These are phyloP conservation scores for Cladophialophora chaetospira DNA, from an alignment of 2,329 filamentous ascomycete genomes.

Conservation along the genomic window DNA sequence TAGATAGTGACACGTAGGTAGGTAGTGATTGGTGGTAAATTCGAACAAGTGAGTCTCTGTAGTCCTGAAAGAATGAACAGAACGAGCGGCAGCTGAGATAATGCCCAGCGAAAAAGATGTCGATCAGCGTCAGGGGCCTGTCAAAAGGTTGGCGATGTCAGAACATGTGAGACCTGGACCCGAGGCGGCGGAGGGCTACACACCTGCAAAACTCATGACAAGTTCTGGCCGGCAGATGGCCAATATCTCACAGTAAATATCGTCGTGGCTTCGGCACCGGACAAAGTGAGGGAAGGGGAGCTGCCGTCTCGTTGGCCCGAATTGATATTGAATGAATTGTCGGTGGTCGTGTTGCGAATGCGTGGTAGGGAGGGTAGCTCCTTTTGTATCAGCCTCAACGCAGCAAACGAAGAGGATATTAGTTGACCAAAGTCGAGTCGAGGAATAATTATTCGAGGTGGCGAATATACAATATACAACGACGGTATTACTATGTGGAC, in stretches of 20 bases:
- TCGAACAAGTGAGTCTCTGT: conserved; percentile 1
- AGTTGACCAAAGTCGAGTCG: background rate
- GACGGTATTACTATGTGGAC: conserved; percentile 4
- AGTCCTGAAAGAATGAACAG: conserved; percentile 13
- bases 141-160: conserved; percentile 10
- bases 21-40: background rate
- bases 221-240: conserved; percentile 1
- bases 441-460: background rate
- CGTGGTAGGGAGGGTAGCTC: conserved; percentile 3
- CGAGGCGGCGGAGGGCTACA: background rate
- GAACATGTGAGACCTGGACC: conserved; percentile 16
- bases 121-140: conserved; percentile 11
- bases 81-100: conserved; percentile 26
- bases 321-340: conserved; percentile 6
- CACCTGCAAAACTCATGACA: conserved; percentile 17
- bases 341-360: conserved; percentile 9
- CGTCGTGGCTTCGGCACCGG: background rate
- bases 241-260: background rate
- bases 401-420: conserved; percentile 8
- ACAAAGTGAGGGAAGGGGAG: background rate
- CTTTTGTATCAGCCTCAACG: conserved; percentile 8
- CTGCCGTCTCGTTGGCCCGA: conserved; percentile 2
- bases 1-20: background rate
- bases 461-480: conserved; percentile 10
- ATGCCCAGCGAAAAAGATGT: conserved; percentile 12